Conservation (phyloP, 2,329 filamentous ascomycete species). For the Bipolaris cookei region DNA sequence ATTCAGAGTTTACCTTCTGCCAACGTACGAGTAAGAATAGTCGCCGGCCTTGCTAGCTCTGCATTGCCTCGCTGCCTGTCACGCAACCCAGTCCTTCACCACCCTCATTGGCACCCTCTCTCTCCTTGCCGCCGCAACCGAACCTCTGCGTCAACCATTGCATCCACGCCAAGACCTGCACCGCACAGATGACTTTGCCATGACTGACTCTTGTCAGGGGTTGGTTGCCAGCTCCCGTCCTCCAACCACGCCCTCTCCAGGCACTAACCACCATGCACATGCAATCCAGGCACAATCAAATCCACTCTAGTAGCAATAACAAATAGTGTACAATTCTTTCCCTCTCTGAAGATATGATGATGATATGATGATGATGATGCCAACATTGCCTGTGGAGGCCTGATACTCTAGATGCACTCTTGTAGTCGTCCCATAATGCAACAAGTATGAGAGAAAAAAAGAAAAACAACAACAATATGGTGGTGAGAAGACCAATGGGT, state of each 20-base stretch:
- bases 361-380: neutral
- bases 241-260: too few species aligned
- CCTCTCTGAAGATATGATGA: neutral
- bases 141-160: neutral
- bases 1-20: constrained; percentile 11
- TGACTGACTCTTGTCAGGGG: neutral
- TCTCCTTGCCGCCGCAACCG: neutral
- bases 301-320: too few species aligned
- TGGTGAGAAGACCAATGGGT: constrained; percentile 14
- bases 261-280: neutral
- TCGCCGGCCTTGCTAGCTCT: constrained; percentile 10
- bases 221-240: neutral
- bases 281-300: neutral
- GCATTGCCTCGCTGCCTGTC: constrained; percentile 14
- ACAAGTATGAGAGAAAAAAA: neutral
- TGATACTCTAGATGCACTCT: constrained; percentile 22
- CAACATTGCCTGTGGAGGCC: constrained; percentile 22
- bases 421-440: neutral
- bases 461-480: neutral
- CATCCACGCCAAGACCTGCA: neutral
- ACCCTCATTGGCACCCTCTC: neutral
- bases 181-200: neutral
- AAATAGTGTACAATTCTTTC: neutral
- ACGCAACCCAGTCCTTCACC: neutral
- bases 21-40: neutral